phyloP scores from a whole-genome alignment of 495 filamentous ascomycete genomes.

The Pyronema omphalodes region DNA sequence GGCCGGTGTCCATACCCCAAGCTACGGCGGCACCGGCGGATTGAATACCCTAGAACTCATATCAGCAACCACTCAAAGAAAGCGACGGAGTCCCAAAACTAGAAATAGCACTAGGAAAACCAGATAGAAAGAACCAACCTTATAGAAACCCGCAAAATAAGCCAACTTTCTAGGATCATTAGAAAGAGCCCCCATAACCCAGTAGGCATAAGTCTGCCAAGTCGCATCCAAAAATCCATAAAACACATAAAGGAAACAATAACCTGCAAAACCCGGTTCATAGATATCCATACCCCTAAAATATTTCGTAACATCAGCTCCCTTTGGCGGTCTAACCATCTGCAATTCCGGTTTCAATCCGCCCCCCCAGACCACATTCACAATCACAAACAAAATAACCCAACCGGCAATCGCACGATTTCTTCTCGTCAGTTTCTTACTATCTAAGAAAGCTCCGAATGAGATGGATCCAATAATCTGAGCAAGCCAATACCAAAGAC shows the following conservation, averaged over 20 bases:
- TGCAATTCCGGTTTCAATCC: slow-evolving; percentile 45
- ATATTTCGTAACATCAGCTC: slow-evolving; percentile 7
- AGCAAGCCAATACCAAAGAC: slow-evolving; percentile 64
- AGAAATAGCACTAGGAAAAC: neutral
- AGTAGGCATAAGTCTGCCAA: slow-evolving; percentile 14
- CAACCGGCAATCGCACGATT: slow-evolving; percentile 59
- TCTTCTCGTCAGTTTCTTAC: slow-evolving; percentile 41
- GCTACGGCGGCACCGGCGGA: slow-evolving; percentile 80
- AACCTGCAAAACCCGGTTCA: slow-evolving; percentile 48
- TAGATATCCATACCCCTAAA: slow-evolving; percentile 43
- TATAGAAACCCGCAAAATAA: slow-evolving; percentile 91
- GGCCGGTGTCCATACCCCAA: slow-evolving; percentile 54
- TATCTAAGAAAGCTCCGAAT: slow-evolving; percentile 62
- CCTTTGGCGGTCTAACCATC: neutral
- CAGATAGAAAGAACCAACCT: slow-evolving; percentile 23
- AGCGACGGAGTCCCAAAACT: too few species aligned
- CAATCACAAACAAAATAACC: slow-evolving; percentile 47
- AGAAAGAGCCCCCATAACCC: slow-evolving; percentile 68
- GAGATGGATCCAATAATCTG: slow-evolving; percentile 73
- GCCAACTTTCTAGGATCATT: slow-evolving; percentile 84
- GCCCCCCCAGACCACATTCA: slow-evolving; percentile 72
- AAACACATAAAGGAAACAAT: slow-evolving; percentile 84
- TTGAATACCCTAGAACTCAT: slow-evolving; percentile 45
- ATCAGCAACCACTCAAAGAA: too few species aligned
- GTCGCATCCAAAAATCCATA: slow-evolving; percentile 76